phyloP scores from a whole-genome alignment of 441 rosid genomes.

The Metrosideros polymorpha region DNA sequence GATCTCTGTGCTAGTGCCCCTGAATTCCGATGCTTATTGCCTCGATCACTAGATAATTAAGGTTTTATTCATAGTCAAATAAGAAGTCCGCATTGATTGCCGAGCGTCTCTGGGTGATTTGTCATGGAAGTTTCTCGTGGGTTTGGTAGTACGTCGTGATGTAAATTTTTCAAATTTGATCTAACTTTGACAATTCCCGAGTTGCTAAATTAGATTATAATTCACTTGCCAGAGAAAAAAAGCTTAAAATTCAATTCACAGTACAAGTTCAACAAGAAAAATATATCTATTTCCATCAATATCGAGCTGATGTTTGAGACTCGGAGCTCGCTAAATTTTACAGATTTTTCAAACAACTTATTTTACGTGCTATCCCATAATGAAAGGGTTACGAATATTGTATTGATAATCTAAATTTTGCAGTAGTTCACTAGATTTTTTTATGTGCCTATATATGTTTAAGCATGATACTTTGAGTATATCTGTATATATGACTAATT shows the following conservation, averaged over 20 bases:
- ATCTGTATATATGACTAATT: background rate
- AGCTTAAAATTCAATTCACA: background rate
- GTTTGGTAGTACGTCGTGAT: background rate
- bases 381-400: background rate
- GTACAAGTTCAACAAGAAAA: background rate
- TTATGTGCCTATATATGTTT: background rate
- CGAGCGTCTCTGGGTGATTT: background rate
- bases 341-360: background rate
- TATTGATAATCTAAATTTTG: background rate
- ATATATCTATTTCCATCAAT: background rate
- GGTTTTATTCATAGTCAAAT: no score
- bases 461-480: background rate
- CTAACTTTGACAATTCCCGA: background rate
- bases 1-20: background rate
- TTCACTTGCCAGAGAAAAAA: background rate
- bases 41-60: background rate
- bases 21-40: background rate
- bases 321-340: no score
- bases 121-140: background rate
- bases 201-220: background rate
- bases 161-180: background rate
- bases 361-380: background rate
- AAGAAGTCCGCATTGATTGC: background rate
- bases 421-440: background rate
- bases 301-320: no score